Evolutionary conservation across 768 basidiomycete genomes (phyloP).

Genomic region (Tricholoma terreum): DNA sequence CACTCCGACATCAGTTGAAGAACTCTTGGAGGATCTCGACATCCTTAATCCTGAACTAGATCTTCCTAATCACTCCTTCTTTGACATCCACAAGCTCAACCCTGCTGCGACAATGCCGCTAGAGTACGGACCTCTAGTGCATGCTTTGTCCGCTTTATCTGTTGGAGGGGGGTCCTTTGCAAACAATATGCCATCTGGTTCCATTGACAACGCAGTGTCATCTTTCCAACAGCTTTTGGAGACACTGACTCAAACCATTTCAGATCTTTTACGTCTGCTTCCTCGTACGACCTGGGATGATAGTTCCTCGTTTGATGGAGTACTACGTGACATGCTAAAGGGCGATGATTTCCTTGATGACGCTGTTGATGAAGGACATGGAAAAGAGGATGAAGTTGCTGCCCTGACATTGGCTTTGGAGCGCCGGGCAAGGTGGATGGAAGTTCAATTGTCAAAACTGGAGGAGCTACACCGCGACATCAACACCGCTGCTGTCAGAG

Average conservation of each 20-base stretch:
- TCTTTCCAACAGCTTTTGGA: slow-evolving; percentile 88
- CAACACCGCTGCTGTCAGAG: slow-evolving; percentile 82
- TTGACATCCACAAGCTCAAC: slow-evolving; percentile 67
- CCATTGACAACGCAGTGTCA: slow-evolving; percentile 88
- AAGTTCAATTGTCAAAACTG: slow-evolving; percentile 83
- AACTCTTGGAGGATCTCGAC: slow-evolving; percentile 68
- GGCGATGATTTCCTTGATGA: slow-evolving; percentile 86
- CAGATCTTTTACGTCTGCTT: slow-evolving; percentile 78
- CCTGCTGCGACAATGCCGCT: slow-evolving; percentile 78
- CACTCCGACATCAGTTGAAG: slow-evolving; percentile 52
- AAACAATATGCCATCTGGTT: slow-evolving; percentile 78
- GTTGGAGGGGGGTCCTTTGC: slow-evolving; percentile 84
- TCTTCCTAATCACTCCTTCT: slow-evolving; percentile 69
- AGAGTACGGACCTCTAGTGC: slow-evolving; percentile 82
- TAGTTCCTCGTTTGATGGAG: slow-evolving; percentile 84
- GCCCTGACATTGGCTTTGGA: slow-evolving; percentile 80
- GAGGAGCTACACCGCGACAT: slow-evolving; percentile 89
- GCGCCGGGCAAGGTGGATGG: slow-evolving; percentile 92
- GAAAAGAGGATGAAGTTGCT: slow-evolving; percentile 81
- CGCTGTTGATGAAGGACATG: slow-evolving; percentile 56
- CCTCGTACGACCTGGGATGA: slow-evolving; percentile 90
- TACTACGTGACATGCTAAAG: slow-evolving; percentile 83
- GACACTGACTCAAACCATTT: slow-evolving; percentile 87
- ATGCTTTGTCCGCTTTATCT: slow-evolving; percentile 82
- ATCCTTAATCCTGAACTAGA: slow-evolving; percentile 60